Conservation (phyloP, 495 filamentous ascomycete genomes). For the Cercophora sp. region DNA sequence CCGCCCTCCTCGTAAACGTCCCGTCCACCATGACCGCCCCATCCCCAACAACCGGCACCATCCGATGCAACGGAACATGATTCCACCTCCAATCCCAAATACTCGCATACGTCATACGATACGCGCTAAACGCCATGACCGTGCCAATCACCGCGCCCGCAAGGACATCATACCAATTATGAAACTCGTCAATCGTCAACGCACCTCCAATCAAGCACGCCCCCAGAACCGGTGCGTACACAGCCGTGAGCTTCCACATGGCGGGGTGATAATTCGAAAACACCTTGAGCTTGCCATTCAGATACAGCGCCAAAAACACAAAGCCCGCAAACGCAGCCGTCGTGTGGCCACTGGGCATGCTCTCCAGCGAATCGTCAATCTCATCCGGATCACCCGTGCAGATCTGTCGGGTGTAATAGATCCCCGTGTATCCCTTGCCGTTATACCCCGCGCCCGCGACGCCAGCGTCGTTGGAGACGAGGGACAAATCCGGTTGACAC, state of each 20-base stretch:
- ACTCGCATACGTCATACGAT: slow-evolving; percentile 54
- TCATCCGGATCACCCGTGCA: slow-evolving; percentile 39
- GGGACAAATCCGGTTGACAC: slow-evolving; percentile 49
- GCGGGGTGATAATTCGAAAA: slow-evolving; percentile 57
- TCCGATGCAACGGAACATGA: slow-evolving; percentile 42
- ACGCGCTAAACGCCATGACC: slow-evolving; percentile 52
- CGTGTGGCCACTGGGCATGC: slow-evolving; percentile 60
- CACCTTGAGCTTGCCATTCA: slow-evolving; percentile 63
- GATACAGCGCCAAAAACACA: slow-evolving; percentile 55
- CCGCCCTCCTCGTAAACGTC: slow-evolving; percentile 6
- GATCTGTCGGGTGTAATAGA: slow-evolving; percentile 48
- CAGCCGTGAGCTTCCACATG: slow-evolving; percentile 58
- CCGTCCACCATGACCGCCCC: background rate
- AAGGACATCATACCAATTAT: slow-evolving; percentile 59
- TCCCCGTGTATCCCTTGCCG: slow-evolving; percentile 39
- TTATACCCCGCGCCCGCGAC: slow-evolving; percentile 31
- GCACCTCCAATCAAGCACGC: slow-evolving; percentile 55
- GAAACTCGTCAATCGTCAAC: slow-evolving; percentile 58
- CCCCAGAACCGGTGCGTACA: slow-evolving; percentile 56
- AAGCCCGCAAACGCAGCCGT: slow-evolving; percentile 56
- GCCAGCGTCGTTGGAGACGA: slow-evolving; percentile 26
- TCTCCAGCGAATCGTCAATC: slow-evolving; percentile 51
- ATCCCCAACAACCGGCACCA: background rate
- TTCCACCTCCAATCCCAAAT: slow-evolving; percentile 59
- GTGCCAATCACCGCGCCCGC: slow-evolving; percentile 56